Evolutionary conservation across 2,329 filamentous ascomycete species (phyloP), one percentile per base, ranked within the genome.

Genomic region (Scedosporium dehoogii): DNA sequence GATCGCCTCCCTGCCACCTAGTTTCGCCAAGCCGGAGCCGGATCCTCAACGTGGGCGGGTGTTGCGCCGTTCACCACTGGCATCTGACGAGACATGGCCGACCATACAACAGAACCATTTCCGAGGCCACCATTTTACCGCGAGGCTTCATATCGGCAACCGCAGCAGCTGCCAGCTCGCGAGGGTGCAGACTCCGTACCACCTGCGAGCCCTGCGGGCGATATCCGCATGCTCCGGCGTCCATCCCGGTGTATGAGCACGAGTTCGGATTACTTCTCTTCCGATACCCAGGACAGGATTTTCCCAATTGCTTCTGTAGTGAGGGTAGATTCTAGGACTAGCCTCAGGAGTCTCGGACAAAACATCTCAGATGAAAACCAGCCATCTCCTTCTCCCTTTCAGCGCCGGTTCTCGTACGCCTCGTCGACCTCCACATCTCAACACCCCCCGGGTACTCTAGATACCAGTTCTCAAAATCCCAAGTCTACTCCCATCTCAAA

Each of bases 291-390:
- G 16, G 59, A 56, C 7, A 42, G 59, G 27, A 21, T 56, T 14
- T 61, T 61, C 38, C 59, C 59, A 18, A 27, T 61, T 18, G 53
- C 53, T 23, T 61, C 59, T n/a, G 29, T 61, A 9, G 59, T 61
- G 51, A 61, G 29, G 51, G 59, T 61, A 4, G 48, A 56, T 18
- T 56, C 59, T 14, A 6, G 10, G 23, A 27, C 59, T 10, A 25
- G 18, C 12, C 51, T 27, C 23, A 14, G 2, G 5, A 12, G 18
- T 12, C 51, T 55, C 7, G 21, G 18, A 6, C 51, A 23, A 14
- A 27, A 55, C 23, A 14, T 55, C 51, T 23, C 51, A 14, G 51
- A 55, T 55, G 51, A 55, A 14, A 14, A 6, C 51, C n/a, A 23
- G 12, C 51, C 51, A 10, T 55, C 51, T 27, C 23, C 51, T 48